Conservation (phyloP, 495 filamentous ascomycete genomes). For the Xylaria flabelliformis region DNA sequence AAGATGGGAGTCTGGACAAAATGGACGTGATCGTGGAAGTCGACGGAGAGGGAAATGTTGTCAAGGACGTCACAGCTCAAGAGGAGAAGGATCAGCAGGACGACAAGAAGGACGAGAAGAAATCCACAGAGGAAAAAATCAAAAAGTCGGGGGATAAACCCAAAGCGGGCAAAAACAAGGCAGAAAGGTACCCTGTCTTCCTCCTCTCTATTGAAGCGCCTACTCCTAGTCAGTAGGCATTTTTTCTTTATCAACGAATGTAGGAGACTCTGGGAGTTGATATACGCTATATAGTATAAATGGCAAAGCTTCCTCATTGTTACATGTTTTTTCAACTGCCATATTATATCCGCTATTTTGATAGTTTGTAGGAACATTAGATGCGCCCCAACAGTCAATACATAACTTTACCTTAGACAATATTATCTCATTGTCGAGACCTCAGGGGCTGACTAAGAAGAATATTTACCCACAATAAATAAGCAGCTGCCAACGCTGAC, state of each 20-base stretch:
- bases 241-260: background rate
- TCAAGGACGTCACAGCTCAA: constrained; percentile 28
- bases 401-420: background rate
- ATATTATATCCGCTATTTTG: background rate
- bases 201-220: constrained; percentile 41
- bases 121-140: constrained; percentile 12
- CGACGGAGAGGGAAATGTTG: constrained; percentile 39
- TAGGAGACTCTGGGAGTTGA: background rate
- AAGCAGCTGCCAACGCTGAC: constrained; percentile 25
- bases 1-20: constrained; percentile 64
- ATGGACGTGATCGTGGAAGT: constrained; percentile 55
- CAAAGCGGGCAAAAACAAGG: background rate
- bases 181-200: constrained; percentile 33
- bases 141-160: background rate
- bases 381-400: background rate
- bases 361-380: background rate
- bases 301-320: background rate
- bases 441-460: background rate
- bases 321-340: background rate
- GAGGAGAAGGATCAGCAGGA: constrained; percentile 24
- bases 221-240: constrained; percentile 17
- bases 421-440: background rate
- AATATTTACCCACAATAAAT: background rate
- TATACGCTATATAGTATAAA: background rate
- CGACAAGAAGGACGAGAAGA: constrained; percentile 7